Percentiles rank a stretch among this genome's conserved stretches.
These are phyloP conservation scores for Cichorium intybus DNA, from an alignment of 140 eudicot genomes.

Conservation along the genomic window DNA sequence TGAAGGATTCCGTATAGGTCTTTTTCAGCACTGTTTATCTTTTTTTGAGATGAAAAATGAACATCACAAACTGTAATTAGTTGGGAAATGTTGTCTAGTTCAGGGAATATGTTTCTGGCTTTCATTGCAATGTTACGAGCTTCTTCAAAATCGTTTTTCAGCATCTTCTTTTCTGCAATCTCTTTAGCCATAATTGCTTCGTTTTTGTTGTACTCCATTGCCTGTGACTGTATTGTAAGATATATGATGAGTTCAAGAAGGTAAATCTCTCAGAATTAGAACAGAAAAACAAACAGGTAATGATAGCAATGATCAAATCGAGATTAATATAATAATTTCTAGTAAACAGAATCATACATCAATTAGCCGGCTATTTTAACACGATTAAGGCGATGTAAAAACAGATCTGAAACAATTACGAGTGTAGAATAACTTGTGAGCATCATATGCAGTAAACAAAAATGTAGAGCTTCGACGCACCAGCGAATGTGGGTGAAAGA, in stretches of 20 bases:
- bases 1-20: conserved; percentile 78
- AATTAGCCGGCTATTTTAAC: not conserved
- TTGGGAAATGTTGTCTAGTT: conserved; percentile 60
- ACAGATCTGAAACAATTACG: not conserved
- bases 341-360: conserved; percentile 9
- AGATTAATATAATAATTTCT: not conserved
- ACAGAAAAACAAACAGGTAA: not conserved
- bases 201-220: conserved; percentile 86
- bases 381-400: too few relatives aligned
- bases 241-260: not conserved
- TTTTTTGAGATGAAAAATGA: conserved; percentile 60
- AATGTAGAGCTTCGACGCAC: not conserved
- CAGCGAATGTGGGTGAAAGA: not conserved
- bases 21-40: conserved; percentile 49
- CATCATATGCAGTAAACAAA: not conserved
- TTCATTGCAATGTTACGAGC: conserved; percentile 65
- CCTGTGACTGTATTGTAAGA: too few relatives aligned
- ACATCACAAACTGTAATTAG: conserved; percentile 70
- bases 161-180: conserved; percentile 72
- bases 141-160: conserved; percentile 60
- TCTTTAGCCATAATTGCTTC: conserved; percentile 69
- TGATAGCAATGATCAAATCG: not conserved
- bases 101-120: conserved; percentile 58
- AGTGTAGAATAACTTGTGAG: not conserved
- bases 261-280: not conserved